These are phyloP conservation scores for Aspergillus incahuasiensis DNA, from an alignment of 495 filamentous ascomycete species.

Conservation along the genomic window DNA sequence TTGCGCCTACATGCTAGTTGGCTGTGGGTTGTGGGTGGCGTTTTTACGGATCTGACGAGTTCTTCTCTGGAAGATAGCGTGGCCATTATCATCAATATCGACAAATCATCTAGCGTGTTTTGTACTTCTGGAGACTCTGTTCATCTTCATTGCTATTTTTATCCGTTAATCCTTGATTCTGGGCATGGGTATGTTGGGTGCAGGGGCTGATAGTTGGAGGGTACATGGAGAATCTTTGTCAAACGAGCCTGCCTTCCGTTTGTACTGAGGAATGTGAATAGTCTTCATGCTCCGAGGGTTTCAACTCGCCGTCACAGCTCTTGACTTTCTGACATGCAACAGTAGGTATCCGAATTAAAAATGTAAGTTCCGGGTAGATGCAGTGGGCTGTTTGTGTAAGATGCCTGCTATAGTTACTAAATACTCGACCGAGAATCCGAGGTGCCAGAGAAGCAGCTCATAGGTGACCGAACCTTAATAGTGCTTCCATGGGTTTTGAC, in stretches of 20 bases:
- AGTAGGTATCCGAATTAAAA: not conserved
- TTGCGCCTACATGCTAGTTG: constrained; percentile 38
- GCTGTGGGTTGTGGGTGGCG: constrained; percentile 38
- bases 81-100: constrained; percentile 39
- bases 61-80: constrained; percentile 36
- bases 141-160: not conserved
- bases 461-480: too few relatives aligned
- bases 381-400: not conserved
- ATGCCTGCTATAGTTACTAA: too few relatives aligned
- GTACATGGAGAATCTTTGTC: not conserved
- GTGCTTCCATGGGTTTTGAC: too few relatives aligned
- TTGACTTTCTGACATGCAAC: not conserved
- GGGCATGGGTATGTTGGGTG: not conserved
- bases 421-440: too few relatives aligned
- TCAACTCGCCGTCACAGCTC: not conserved
- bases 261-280: too few relatives aligned
- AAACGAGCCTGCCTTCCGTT: not conserved
- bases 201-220: not conserved
- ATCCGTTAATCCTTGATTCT: not conserved
- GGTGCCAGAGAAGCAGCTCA: too few relatives aligned
- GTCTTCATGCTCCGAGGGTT: too few relatives aligned
- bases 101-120: constrained; percentile 44
- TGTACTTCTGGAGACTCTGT: constrained; percentile 21
- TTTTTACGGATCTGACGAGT: constrained; percentile 42
- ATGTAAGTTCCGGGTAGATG: not conserved